Conservation (phyloP, 495 filamentous ascomycete species). For the Daldinia bambusicola region DNA sequence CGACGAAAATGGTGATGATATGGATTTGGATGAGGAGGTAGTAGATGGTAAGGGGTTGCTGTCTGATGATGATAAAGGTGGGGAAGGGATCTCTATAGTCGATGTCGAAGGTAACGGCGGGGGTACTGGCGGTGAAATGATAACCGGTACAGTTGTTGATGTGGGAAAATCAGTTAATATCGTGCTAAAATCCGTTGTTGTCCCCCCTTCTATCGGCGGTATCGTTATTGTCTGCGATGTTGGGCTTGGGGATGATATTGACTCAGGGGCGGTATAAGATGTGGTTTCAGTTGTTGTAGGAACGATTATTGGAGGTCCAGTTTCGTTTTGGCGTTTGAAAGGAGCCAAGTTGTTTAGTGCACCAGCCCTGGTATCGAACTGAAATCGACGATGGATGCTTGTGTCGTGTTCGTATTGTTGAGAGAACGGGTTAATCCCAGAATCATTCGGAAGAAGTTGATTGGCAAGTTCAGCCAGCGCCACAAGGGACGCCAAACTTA, state of each 20-base stretch:
- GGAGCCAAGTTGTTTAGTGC: not conserved
- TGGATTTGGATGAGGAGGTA: not conserved
- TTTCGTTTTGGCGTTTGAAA: slow-evolving; percentile 33
- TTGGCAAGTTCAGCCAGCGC: slow-evolving; percentile 37
- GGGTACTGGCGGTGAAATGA: not conserved
- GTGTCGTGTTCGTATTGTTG: slow-evolving; percentile 18
- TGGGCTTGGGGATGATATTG: not conserved
- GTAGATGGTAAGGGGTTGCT: slow-evolving; percentile 1
- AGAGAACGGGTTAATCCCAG: slow-evolving; percentile 12
- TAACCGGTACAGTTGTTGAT: not conserved
- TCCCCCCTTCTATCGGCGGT: not conserved
- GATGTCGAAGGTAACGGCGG: slow-evolving; percentile 4
- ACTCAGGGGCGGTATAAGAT: not conserved
- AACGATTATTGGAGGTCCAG: slow-evolving; percentile 1
- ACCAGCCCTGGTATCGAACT: not conserved
- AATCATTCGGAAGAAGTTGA: slow-evolving; percentile 38
- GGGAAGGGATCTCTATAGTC: not conserved
- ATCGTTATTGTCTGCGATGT: not conserved
- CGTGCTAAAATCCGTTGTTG: not conserved
- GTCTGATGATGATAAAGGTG: slow-evolving; percentile 6
- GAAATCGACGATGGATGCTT: slow-evolving; percentile 26
- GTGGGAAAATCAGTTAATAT: not conserved
- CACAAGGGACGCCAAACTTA: slow-evolving; percentile 26
- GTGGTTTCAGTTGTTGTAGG: slow-evolving; percentile 8
- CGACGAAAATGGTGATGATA: not conserved